Percentiles rank a stretch among this genome's conserved stretches.
Conservation (phyloP, 1,139 yeast species). For the Candida tunisiensis region DNA sequence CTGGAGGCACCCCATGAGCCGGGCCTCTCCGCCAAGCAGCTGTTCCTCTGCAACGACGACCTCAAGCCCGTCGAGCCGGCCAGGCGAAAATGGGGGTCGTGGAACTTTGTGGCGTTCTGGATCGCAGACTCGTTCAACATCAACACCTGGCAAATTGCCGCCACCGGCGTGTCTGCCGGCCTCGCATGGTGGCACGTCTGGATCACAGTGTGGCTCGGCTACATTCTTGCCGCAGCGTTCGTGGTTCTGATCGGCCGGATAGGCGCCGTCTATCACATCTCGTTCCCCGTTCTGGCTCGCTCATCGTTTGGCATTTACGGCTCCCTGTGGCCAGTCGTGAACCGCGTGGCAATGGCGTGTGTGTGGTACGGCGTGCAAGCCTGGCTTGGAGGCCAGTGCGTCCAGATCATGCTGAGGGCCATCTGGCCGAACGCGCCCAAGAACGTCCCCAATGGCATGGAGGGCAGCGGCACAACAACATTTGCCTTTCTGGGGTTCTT, state of each 20-base stretch:
- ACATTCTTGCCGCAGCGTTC: constrained; percentile 15
- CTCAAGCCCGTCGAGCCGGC: constrained; percentile 57
- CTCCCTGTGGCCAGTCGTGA: constrained; percentile 20
- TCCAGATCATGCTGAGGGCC: constrained; percentile 34
- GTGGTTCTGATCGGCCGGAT: constrained; percentile 19
- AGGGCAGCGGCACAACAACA: constrained; percentile 38
- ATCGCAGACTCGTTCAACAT: constrained; percentile 76
- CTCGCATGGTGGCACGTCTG: constrained; percentile 84
- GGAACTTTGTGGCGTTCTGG: constrained; percentile 66
- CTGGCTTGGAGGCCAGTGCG: constrained; percentile 68
- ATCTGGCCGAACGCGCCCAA: constrained; percentile 26
- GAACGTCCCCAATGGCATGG: constrained; percentile 28
- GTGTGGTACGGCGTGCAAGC: constrained; percentile 67
- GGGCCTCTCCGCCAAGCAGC: too few relatives aligned
- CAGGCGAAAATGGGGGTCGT: constrained; percentile 65
- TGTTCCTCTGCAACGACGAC: constrained; percentile 47
- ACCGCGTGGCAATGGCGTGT: constrained; percentile 16
- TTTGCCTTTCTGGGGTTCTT: constrained; percentile 60
- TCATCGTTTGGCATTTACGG: constrained; percentile 23
- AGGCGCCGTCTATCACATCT: constrained; percentile 21
- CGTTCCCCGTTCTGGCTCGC: constrained; percentile 22
- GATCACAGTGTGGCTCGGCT: constrained; percentile 56
- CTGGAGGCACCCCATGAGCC: too few relatives aligned
- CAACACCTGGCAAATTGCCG: constrained; percentile 83
- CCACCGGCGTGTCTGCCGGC: constrained; percentile 61